Conservation (phyloP, 371 early-diverging fungal genomes). For the Fennellomyces sp. region DNA sequence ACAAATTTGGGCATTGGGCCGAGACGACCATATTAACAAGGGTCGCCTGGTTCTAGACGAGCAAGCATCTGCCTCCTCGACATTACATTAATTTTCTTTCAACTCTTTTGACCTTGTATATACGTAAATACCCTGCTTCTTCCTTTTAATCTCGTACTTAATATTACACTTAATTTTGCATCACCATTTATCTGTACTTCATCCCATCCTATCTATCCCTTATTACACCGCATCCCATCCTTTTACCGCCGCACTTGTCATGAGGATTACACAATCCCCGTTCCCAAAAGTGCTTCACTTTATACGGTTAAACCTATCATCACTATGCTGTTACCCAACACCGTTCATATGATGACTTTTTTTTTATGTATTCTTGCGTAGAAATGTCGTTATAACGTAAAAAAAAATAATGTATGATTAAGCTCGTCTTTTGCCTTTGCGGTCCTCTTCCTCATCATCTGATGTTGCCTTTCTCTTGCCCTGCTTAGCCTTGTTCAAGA, state of each 20-base stretch:
- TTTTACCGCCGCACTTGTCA: not conserved
- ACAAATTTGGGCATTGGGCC: constrained; percentile 62
- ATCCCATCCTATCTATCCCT: too few species aligned
- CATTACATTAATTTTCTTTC: not conserved
- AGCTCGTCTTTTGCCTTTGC: constrained; percentile 22
- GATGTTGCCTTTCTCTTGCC: constrained; percentile 45
- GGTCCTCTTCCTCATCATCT: constrained; percentile 23
- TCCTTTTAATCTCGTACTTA: not conserved
- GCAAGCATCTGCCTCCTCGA: not conserved
- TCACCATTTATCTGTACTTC: not conserved
- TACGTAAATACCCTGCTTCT: not conserved
- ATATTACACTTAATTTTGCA: not conserved
- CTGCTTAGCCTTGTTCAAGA: constrained; percentile 59
- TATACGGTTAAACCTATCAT: too few species aligned
- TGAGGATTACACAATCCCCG: not conserved
- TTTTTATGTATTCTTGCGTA: too few species aligned
- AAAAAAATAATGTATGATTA: constrained; percentile 1
- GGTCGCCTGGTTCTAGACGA: constrained; percentile 44
- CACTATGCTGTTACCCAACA: too few species aligned
- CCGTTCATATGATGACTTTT: not conserved
- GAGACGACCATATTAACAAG: constrained; percentile 19
- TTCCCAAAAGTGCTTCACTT: too few species aligned
- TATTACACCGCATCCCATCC: too few species aligned
- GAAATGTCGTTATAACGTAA: not conserved
- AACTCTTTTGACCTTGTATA: not conserved